Evolutionary conservation across 2,329 filamentous ascomycete genomes (phyloP).

Genomic region (Aspergillus transmontanensis): DNA sequence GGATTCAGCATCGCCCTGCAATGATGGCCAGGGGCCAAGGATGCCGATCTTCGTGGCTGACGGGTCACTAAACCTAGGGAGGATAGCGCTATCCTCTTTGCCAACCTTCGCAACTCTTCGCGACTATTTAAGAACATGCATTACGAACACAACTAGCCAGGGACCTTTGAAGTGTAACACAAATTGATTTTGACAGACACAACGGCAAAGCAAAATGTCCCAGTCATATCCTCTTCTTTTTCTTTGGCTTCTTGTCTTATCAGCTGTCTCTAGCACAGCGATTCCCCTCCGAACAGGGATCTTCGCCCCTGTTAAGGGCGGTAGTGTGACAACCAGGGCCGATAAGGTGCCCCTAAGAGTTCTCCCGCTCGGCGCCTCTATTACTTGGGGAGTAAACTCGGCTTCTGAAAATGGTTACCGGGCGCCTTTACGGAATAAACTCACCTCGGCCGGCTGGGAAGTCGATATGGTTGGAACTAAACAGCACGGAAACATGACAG

Average conservation of each 20-base stretch:
- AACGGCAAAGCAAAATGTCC: not conserved
- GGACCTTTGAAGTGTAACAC: not conserved
- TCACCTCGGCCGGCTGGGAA: conserved; percentile 31
- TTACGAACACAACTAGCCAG: not conserved
- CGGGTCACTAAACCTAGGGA: not conserved
- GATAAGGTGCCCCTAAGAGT: not conserved
- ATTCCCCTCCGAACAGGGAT: not conserved
- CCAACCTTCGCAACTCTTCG: not conserved
- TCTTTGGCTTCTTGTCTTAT: not conserved
- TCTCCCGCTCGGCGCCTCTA: conserved; percentile 40
- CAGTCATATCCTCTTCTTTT: not conserved
- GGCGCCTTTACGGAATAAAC: conserved; percentile 36
- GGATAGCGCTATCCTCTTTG: not conserved
- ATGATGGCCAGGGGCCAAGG: not conserved
- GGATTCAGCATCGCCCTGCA: not conserved
- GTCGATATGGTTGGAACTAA: conserved; percentile 33
- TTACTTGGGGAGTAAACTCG: conserved; percentile 38
- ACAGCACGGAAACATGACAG: conserved; percentile 27
- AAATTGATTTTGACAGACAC: not conserved
- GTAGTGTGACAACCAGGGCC: not conserved
- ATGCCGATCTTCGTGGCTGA: not conserved
- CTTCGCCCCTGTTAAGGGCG: not conserved
- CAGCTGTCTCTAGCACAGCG: not conserved
- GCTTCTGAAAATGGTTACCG: conserved; percentile 45
- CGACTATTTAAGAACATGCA: not conserved